Conservation (phyloP, 2,329 filamentous ascomycete species). For the Daldinia sp. region DNA sequence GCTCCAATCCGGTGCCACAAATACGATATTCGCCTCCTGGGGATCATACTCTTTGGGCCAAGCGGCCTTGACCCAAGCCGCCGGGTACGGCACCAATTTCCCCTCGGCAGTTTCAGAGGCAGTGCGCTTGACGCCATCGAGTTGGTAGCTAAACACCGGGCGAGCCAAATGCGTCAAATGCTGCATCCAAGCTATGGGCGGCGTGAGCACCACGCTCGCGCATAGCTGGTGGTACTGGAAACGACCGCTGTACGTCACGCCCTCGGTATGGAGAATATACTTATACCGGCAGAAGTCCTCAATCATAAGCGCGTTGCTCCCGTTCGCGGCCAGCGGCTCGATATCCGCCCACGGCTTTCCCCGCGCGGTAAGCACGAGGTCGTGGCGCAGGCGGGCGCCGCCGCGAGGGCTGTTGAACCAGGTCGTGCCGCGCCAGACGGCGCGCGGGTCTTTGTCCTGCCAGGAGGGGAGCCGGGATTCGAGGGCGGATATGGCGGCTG, state of each 20-base stretch:
- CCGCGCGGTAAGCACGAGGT: constrained; percentile 49
- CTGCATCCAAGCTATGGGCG: constrained; percentile 59
- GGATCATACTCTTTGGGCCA: constrained; percentile 50
- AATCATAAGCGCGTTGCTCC: constrained; percentile 56
- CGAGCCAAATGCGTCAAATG: constrained; percentile 58
- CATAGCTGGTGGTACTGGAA: constrained; percentile 62
- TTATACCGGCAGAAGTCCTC: constrained; percentile 61
- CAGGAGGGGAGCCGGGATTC: constrained; percentile 45
- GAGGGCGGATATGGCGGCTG: constrained; percentile 49
- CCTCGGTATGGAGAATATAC: constrained; percentile 63
- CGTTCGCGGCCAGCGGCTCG: constrained; percentile 50
- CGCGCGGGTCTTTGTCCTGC: constrained; percentile 51
- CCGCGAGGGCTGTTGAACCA: constrained; percentile 56
- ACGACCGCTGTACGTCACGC: constrained; percentile 61
- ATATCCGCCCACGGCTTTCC: constrained; percentile 59
- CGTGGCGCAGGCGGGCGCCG: constrained; percentile 50
- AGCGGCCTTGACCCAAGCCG: constrained; percentile 43
- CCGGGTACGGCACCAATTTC: constrained; percentile 39
- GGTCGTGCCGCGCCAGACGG: constrained; percentile 61
- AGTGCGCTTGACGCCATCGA: constrained; percentile 35
- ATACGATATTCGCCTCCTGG: constrained; percentile 51
- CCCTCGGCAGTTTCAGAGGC: not conserved
- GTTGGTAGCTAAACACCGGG: constrained; percentile 53
- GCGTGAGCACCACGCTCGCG: constrained; percentile 56
- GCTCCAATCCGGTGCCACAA: constrained; percentile 60